A percentile compares a stretch with the other conserved stretches of the same genome.
Conservation (phyloP, 2,329 filamentous ascomycete species). For the Malbranchea cinnamomea region DNA sequence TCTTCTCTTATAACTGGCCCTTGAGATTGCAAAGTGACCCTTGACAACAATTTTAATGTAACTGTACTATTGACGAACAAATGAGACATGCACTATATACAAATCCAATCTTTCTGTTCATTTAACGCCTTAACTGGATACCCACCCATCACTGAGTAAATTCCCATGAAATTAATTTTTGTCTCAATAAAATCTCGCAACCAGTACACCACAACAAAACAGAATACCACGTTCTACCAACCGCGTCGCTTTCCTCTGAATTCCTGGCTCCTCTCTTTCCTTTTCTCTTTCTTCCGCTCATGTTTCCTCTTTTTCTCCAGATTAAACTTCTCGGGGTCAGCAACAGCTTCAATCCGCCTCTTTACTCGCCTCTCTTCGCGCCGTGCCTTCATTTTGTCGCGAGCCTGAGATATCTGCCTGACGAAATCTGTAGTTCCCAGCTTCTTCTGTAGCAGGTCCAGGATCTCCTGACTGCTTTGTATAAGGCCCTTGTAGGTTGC, state of each 20-base stretch:
- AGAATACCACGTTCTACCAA: constrained; percentile 34
- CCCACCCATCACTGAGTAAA: too few species aligned
- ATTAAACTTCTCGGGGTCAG: constrained; percentile 63
- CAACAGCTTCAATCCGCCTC: constrained; percentile 76
- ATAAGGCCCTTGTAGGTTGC: constrained; percentile 55
- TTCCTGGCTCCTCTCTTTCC: constrained; percentile 63
- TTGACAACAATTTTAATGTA: too few species aligned
- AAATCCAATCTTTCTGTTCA: too few species aligned
- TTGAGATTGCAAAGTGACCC: too few species aligned
- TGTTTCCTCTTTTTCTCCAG: constrained; percentile 69
- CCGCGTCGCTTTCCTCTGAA: constrained; percentile 57
- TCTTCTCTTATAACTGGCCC: too few species aligned
- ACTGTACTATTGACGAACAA: too few species aligned
- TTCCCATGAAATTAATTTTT: too few species aligned
- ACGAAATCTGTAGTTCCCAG: constrained; percentile 70
- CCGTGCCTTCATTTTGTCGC: constrained; percentile 55
- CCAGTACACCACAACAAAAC: constrained; percentile 2
- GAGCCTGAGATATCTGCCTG: constrained; percentile 54
- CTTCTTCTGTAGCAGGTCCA: constrained; percentile 72
- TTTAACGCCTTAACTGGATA: too few species aligned
- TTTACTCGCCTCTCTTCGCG: constrained; percentile 65
- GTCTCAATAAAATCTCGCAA: neutral
- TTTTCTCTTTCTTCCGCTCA: constrained; percentile 68
- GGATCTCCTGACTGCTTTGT: constrained; percentile 56
- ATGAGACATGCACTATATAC: too few species aligned